Conservation (phyloP, 2,329 filamentous ascomycete species). For the Fusarium pilosicola region DNA sequence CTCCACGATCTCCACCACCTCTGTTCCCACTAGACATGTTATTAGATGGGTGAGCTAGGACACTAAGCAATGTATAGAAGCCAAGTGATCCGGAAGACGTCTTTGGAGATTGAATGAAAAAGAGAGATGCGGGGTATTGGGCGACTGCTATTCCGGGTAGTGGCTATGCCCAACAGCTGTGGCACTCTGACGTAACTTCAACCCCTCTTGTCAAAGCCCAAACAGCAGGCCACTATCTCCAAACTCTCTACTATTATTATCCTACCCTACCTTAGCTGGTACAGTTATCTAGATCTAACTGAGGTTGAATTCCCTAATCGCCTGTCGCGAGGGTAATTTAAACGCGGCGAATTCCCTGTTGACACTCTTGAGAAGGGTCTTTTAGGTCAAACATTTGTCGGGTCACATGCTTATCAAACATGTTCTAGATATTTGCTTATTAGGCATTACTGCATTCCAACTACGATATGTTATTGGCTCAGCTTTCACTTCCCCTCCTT, state of each 20-base stretch:
- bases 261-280: background rate
- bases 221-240: background rate
- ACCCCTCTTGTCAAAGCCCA: background rate
- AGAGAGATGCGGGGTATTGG: background rate
- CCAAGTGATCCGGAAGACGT: background rate
- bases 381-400: too few species aligned
- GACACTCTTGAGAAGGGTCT: background rate
- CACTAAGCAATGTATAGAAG: background rate
- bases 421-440: background rate
- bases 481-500: background rate
- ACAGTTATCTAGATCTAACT: rapidly evolving
- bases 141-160: background rate
- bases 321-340: background rate
- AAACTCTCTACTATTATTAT: background rate
- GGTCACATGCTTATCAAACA: background rate
- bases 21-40: background rate
- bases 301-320: background rate
- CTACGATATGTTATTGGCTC: background rate
- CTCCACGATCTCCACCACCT: background rate
- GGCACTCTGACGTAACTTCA: background rate
- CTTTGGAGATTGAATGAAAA: background rate
- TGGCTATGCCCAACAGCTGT: background rate
- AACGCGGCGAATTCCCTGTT: too few species aligned
- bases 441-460: background rate
- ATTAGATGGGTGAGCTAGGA: background rate